Evolutionary conservation across 345 rosid species (phyloP), one percentile per base, ranked within the genome.

Genomic region (Barbarea vulgaris): DNA sequence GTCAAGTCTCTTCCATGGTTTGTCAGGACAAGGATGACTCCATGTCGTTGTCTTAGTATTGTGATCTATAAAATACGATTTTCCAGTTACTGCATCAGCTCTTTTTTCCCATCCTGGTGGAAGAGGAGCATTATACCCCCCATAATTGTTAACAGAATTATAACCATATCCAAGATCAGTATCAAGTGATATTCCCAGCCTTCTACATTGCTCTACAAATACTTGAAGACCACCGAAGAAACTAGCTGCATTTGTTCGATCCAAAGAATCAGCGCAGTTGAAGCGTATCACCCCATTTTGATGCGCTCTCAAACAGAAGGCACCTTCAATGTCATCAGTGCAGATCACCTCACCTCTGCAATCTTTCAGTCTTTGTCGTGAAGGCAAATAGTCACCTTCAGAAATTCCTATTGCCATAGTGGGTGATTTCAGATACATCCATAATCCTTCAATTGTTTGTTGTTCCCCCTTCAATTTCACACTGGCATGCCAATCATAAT

Each of bases 81-180:
- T 95, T 71, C 99, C 97, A 27, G 97, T 95, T 55, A 84, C 93
- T 56, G 94, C 87, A 90, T 95, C 98, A 67, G 89, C 83, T 82
- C 91, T 85, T 83, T 90, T 90, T 83, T 90, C 98, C 99, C 99
- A 95, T 59, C 99, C 98, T 0, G 89, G 94, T 61, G 99, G 99
- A 85, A 95, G 86, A 22, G 97, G 96, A 80, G 98, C 94, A 67
- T 73, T 79, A 83, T 89, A 90, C 25, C 90, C 97, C 18, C 86
- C 86, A 78, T 80, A 54, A 44, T 79, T 86, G 70, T 81, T 85
- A 77, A 66, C 73, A 59, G 99, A 82, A 63, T 82, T 89, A 79
- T 84, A 80, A 69, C 85, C 91, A 83, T 76, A 82, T 64, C 84
- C 83, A 73, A 84, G 61, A 82, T 92, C 90, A 77, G 87, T 90